Conservation (phyloP, 176 grass and related monocot species). For the Thalia dealbata region DNA sequence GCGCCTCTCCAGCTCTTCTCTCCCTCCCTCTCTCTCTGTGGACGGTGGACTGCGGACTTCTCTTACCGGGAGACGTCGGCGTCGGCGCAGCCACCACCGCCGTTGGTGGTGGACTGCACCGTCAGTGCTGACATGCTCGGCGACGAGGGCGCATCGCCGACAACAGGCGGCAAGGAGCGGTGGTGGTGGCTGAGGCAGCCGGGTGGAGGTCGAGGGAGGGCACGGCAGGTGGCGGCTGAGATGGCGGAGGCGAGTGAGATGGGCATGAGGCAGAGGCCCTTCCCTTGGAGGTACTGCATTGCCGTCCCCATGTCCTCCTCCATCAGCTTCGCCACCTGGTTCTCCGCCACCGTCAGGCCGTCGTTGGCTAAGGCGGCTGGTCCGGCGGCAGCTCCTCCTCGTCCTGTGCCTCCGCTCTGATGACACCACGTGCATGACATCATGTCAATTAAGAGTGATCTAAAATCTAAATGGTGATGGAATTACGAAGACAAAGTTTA, state of each 20-base stretch:
- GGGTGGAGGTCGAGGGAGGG: background rate
- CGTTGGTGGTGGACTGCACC: conserved; percentile 3
- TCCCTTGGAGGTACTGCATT: conserved; percentile 18
- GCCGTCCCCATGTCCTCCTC: conserved; percentile 11
- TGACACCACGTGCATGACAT: background rate
- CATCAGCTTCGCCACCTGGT: conserved; percentile 13
- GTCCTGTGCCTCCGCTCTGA: background rate
- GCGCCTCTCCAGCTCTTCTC: too few species aligned
- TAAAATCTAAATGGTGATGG: background rate
- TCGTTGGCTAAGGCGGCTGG: background rate
- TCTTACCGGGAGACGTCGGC: too few species aligned
- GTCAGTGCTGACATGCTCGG: conserved; percentile 8
- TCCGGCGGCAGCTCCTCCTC: background rate
- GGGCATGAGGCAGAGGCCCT: conserved; percentile 17
- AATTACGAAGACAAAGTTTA: too few species aligned
- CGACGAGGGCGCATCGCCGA: background rate
- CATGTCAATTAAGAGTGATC: background rate
- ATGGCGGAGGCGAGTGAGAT: conserved; percentile 15
- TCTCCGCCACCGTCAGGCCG: conserved; percentile 1
- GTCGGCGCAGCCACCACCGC: background rate
- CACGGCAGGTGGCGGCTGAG: conserved; percentile 8
- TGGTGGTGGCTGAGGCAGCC: conserved; percentile 9
- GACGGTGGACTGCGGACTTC: too few species aligned
- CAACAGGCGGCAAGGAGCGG: background rate
- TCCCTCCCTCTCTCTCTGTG: too few species aligned